Evolutionary conservation across 2,329 filamentous ascomycete species (phyloP).

Genomic region (Chaetothyriales sp.): DNA sequence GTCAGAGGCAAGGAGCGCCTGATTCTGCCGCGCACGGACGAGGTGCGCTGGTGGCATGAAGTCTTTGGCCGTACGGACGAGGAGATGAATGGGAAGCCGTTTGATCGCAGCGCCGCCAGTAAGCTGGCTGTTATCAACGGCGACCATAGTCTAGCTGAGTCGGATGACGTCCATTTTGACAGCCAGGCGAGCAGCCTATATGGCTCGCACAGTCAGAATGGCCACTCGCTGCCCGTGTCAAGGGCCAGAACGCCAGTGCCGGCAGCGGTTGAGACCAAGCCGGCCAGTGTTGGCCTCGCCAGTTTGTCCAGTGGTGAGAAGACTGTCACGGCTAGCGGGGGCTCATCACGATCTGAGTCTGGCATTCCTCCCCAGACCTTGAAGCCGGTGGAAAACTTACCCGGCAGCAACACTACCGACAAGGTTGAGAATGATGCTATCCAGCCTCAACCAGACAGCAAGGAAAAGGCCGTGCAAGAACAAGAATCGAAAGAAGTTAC

Average conservation of each 20-base stretch:
- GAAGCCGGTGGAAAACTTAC: not conserved
- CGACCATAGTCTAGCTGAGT: not conserved
- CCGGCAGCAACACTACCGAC: not conserved
- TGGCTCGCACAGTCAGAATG: not conserved
- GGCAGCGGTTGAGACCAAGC: conserved; percentile 43
- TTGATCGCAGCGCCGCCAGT: not conserved
- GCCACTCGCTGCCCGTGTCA: conserved; percentile 12
- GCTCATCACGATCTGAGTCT: not conserved
- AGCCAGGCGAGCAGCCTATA: conserved; percentile 6
- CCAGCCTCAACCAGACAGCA: not conserved
- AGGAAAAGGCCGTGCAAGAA: not conserved
- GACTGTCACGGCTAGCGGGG: not conserved
- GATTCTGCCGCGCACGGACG: conserved; percentile 59
- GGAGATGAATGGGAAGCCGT: conserved; percentile 59
- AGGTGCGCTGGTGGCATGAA: conserved; percentile 89
- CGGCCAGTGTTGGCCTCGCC: conserved; percentile 38
- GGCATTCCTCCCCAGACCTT: not conserved
- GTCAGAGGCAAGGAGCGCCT: conserved; percentile 66
- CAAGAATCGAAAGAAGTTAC: not conserved
- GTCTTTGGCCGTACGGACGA: conserved; percentile 71
- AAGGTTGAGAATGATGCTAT: not conserved
- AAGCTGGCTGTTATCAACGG: conserved; percentile 1
- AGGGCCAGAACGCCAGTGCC: conserved; percentile 38
- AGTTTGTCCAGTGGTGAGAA: conserved; percentile 13
- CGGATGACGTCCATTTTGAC: conserved; percentile 3